Evolutionary conservation across 192 early-diverging fungal genomes (phyloP).

Genomic region (Podila verticillata): DNA sequence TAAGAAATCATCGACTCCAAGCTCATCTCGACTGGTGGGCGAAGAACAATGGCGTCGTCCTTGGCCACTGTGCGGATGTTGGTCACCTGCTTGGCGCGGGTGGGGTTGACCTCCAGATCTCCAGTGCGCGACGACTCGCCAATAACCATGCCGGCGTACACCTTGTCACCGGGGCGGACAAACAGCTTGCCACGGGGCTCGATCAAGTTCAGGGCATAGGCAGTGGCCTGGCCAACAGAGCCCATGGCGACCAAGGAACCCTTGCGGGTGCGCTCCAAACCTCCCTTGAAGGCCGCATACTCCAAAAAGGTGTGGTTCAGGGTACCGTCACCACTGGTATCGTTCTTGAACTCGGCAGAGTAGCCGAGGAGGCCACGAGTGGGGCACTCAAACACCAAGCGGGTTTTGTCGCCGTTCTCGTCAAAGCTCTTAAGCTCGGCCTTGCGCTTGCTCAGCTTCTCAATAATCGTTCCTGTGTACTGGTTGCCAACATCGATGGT

Average conservation of each 20-base stretch:
- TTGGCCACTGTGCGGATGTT: slow-evolving; percentile 84
- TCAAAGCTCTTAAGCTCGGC: slow-evolving; percentile 81
- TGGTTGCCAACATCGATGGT: slow-evolving; percentile 82
- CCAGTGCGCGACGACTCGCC: slow-evolving; percentile 82
- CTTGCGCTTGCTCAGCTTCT: slow-evolving; percentile 87
- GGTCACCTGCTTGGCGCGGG: slow-evolving; percentile 81
- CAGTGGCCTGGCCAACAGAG: slow-evolving; percentile 67
- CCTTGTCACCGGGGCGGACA: slow-evolving; percentile 74
- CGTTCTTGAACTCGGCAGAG: slow-evolving; percentile 89
- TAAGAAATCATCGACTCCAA: slow-evolving; percentile 86
- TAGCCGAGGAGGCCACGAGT: slow-evolving; percentile 87
- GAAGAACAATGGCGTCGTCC: slow-evolving; percentile 78
- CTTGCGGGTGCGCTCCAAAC: slow-evolving; percentile 79
- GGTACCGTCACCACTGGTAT: slow-evolving; percentile 84
- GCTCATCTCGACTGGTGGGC: slow-evolving; percentile 71
- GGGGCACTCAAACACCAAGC: slow-evolving; percentile 82
- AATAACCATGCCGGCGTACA: slow-evolving; percentile 89
- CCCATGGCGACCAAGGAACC: slow-evolving; percentile 80
- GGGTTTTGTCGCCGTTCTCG: slow-evolving; percentile 75
- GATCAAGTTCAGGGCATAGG: slow-evolving; percentile 78
- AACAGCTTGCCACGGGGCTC: slow-evolving; percentile 86
- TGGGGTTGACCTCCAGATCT: slow-evolving; percentile 88
- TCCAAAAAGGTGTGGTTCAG: slow-evolving; percentile 82
- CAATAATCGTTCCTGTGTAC: slow-evolving; percentile 79
- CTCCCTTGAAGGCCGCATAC: slow-evolving; percentile 78